Percentiles rank a stretch among this genome's conserved stretches.
phyloP scores from a whole-genome alignment of 345 rosid genomes.

The Corchorus capsularis region DNA sequence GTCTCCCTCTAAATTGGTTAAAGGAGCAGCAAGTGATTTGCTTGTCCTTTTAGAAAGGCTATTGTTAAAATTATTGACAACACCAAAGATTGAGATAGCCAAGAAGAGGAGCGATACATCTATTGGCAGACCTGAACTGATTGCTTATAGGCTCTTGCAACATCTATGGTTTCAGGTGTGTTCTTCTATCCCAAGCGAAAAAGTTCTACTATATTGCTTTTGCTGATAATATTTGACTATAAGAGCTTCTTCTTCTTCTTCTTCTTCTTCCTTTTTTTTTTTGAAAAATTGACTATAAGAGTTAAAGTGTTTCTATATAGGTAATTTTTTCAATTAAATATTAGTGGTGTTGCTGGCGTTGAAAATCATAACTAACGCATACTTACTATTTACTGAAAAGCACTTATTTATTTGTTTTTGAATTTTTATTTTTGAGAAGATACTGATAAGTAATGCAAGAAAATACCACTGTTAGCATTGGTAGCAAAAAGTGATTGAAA shows the following conservation, averaged over 20 bases:
- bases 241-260: too few relatives aligned
- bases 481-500: conserved; percentile 15
- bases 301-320: not conserved
- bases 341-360: conserved; percentile 6
- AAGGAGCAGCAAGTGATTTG: conserved; percentile 72
- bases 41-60: conserved; percentile 65
- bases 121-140: conserved; percentile 57
- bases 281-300: not conserved
- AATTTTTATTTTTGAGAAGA: not conserved
- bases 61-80: conserved; percentile 46
- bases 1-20: conserved; percentile 76
- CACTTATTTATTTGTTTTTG: conserved; percentile 5
- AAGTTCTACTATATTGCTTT: not conserved
- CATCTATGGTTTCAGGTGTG: conserved; percentile 84
- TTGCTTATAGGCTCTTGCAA: conserved; percentile 66
- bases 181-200: conserved; percentile 17
- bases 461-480: conserved; percentile 1
- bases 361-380: not conserved
- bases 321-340: not conserved
- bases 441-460: not conserved
- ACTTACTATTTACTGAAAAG: not conserved
- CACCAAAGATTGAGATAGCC: conserved; percentile 45
- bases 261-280: not conserved
- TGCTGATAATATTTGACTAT: too few relatives aligned
- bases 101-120: conserved; percentile 42